phyloP scores from a whole-genome alignment of 805 yeast species.

The Spathaspora passalidarum region DNA sequence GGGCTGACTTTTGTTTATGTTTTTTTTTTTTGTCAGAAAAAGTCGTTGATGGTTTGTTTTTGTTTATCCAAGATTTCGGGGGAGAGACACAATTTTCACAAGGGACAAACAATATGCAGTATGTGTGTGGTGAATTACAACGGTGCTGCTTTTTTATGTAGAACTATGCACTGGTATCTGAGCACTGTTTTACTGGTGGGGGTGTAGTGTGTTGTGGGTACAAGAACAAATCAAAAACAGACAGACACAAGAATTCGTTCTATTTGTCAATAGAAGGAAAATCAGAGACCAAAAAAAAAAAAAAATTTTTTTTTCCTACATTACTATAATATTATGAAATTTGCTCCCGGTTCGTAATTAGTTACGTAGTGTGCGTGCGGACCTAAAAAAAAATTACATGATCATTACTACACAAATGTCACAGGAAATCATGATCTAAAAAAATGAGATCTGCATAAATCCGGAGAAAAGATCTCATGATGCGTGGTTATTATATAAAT shows the following conservation, averaged over 20 bases:
- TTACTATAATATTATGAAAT: background rate
- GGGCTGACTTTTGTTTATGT: no score
- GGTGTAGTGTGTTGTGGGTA: background rate
- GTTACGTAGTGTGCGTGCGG: background rate
- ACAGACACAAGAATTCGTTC: background rate
- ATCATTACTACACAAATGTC: background rate
- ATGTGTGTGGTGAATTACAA: no score
- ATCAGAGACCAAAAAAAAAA: background rate
- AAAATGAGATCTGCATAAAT: background rate
- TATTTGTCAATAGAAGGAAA: conserved; percentile 1
- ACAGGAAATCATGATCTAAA: background rate
- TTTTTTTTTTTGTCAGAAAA: background rate
- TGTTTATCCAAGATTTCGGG: background rate
- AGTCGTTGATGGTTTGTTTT: background rate
- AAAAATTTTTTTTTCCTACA: no score
- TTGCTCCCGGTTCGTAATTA: background rate
- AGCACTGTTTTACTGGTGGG: no score
- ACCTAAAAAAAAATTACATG: no score
- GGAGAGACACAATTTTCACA: no score
- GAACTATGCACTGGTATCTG: background rate
- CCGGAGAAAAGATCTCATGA: background rate
- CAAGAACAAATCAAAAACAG: background rate
- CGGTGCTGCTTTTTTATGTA: background rate
- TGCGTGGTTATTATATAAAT: no score
- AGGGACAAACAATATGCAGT: no score